A percentile compares a stretch with the other conserved stretches of the same genome.
These are phyloP conservation scores for Lactarius indigo DNA, from an alignment of 768 basidiomycete genomes.

Conservation along the genomic window DNA sequence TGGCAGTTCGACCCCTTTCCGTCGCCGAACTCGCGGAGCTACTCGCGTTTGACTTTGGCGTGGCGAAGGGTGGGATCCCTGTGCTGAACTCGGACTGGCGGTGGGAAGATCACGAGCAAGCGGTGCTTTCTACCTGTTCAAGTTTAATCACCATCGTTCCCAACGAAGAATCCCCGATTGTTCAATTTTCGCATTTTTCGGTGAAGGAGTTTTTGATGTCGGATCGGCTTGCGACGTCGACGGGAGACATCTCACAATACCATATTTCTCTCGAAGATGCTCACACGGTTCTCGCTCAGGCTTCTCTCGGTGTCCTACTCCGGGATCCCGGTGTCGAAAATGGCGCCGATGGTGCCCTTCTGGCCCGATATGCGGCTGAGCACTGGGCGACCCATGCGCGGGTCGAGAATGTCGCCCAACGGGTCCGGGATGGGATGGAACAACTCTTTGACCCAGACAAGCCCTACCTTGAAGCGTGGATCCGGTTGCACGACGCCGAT, in stretches of 20 bases:
- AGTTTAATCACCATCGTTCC: not conserved
- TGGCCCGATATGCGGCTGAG: not conserved
- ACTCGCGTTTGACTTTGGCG: not conserved
- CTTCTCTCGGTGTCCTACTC: not conserved
- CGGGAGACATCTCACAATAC: not conserved
- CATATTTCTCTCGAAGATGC: not conserved
- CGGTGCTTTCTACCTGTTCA: not conserved
- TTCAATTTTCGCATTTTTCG: not conserved
- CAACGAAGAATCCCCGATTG: not conserved
- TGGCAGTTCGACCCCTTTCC: not conserved
- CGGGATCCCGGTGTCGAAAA: not conserved
- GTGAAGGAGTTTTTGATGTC: not conserved
- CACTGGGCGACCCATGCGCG: not conserved
- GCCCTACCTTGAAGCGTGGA: not conserved
- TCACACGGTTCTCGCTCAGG: not conserved
- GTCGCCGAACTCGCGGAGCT: not conserved
- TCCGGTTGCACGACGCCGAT: not conserved
- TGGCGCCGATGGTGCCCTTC: not conserved
- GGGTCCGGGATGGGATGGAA: not conserved
- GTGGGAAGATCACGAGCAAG: not conserved
- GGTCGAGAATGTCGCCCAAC: not conserved
- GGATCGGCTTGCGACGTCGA: not conserved
- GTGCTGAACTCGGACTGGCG: not conserved
- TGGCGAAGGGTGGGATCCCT: not conserved
- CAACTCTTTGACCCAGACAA: not conserved